A percentile compares a stretch with the other conserved stretches of the same genome.
These are phyloP conservation scores for Streptanthus diversifolius DNA, from an alignment of 345 rosid genomes.

Conservation along the genomic window DNA sequence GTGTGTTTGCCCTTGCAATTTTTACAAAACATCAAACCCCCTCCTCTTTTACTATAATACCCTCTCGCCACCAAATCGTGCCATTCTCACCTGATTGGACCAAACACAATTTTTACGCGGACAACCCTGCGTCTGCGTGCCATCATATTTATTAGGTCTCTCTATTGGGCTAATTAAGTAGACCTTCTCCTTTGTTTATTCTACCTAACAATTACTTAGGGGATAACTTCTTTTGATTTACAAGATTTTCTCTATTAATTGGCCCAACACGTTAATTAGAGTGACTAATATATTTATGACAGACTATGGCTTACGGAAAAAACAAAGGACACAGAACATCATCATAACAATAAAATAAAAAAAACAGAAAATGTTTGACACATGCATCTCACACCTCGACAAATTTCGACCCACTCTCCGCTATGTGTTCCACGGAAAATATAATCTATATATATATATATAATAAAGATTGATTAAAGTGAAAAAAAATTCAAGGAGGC, in stretches of 20 bases:
- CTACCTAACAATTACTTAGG: too few species aligned
- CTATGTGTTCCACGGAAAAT: not conserved
- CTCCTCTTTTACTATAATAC: not conserved
- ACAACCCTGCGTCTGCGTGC: not conserved
- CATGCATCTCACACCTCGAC: slow-evolving; percentile 15
- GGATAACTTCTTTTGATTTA: too few species aligned
- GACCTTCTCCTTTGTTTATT: too few species aligned
- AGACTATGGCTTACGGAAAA: not conserved
- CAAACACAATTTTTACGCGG: too few species aligned
- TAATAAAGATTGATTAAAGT: too few species aligned
- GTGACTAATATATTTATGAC: not conserved
- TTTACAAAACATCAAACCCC: not conserved
- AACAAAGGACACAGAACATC: not conserved
- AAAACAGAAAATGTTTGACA: slow-evolving; percentile 6
- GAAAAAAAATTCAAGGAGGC: not conserved
- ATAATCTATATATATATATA: too few species aligned
- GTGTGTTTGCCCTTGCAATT: not conserved
- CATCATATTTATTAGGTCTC: too few species aligned
- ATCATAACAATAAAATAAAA: not conserved
- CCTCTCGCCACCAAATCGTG: not conserved
- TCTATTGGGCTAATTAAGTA: too few species aligned
- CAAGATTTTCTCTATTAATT: too few species aligned
- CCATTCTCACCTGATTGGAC: not conserved
- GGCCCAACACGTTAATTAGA: not conserved
- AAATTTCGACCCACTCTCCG: not conserved